phyloP scores from a whole-genome alignment of 169 alveolate genomes.

The Pseudocohnilembus persalinus region DNA sequence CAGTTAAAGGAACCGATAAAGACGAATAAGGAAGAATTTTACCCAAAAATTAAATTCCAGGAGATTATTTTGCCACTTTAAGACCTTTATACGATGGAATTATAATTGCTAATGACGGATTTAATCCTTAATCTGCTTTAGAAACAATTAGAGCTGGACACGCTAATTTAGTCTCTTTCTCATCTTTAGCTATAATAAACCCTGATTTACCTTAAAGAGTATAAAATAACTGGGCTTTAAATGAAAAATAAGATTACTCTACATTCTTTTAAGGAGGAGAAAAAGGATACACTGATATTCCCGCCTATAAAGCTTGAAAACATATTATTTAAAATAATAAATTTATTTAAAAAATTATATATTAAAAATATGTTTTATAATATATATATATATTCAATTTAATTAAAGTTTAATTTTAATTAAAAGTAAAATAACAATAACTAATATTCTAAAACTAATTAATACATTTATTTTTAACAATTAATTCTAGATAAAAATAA shows the following conservation, averaged over 20 bases:
- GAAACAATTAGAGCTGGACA: not conserved
- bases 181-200: conserved; percentile 28
- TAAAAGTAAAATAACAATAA: too few relatives aligned
- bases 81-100: conserved; percentile 14
- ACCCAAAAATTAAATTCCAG: not conserved
- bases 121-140: conserved; percentile 1
- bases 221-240: conserved; percentile 6
- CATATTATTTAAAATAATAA: too few relatives aligned
- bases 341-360: too few relatives aligned
- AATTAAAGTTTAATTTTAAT: too few relatives aligned
- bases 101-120: conserved; percentile 5
- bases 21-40: not conserved
- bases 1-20: not conserved
- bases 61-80: conserved; percentile 6
- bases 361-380: too few relatives aligned
- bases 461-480: too few relatives aligned
- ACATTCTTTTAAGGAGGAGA: conserved; percentile 31
- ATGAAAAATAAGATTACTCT: conserved; percentile 25
- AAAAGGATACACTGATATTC: conserved; percentile 28
- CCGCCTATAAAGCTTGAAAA: not conserved
- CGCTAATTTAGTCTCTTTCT: conserved; percentile 7
- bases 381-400: too few relatives aligned
- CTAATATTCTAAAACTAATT: too few relatives aligned
- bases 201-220: conserved; percentile 38
- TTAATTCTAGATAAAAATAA: too few relatives aligned